These are phyloP conservation scores for Ceratobasidium sp. DNA, from an alignment of 1,284 basidiomycete genomes.

Conservation along the genomic window DNA sequence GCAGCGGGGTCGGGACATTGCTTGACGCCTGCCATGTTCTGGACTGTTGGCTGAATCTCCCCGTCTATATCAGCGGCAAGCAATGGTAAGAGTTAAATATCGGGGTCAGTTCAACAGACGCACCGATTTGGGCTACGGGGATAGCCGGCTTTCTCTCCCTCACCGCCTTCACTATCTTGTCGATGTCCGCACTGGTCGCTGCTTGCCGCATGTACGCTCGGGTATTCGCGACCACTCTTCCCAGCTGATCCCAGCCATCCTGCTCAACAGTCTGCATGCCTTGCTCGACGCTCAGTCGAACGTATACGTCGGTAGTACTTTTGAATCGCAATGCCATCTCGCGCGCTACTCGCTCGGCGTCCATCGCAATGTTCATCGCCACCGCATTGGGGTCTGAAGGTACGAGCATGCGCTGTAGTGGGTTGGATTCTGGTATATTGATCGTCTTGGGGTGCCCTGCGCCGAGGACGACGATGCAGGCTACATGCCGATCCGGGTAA, in stretches of 20 bases:
- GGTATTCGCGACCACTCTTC: background rate
- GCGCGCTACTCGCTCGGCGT: constrained; percentile 11
- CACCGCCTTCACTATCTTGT: background rate
- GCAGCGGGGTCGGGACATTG: background rate
- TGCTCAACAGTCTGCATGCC: background rate
- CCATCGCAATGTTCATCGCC: background rate
- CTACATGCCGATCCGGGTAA: background rate
- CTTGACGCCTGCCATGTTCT: background rate
- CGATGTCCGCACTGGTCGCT: background rate
- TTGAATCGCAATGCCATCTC: constrained; percentile 15
- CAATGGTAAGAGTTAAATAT: background rate
- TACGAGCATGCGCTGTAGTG: background rate
- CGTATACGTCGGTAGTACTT: background rate
- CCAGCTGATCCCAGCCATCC: background rate
- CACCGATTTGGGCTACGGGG: background rate
- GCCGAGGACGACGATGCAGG: constrained; percentile 12
- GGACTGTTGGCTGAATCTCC: background rate
- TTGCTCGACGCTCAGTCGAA: constrained; percentile 14
- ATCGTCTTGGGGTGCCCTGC: constrained; percentile 25
- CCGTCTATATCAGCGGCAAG: background rate
- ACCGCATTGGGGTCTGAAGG: background rate
- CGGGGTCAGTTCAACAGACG: background rate
- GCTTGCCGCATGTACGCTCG: constrained; percentile 6
- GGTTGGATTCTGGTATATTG: background rate
- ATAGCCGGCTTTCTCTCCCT: background rate